Evolutionary conservation across 2,329 filamentous ascomycete species (phyloP).

Genomic region (Ophiostoma tasmaniense): DNA sequence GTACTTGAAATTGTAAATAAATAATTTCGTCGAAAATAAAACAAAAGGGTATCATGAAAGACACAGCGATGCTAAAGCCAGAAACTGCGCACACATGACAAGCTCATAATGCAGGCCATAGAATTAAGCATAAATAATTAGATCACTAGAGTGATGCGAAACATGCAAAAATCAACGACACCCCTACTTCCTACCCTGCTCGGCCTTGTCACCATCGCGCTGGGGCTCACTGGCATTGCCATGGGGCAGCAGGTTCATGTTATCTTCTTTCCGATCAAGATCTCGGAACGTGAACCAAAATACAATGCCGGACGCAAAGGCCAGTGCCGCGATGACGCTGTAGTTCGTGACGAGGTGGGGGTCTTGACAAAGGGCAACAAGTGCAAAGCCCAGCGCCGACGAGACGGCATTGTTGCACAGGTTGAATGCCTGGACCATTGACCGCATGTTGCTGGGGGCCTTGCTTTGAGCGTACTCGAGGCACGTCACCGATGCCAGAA

Average conservation of each 20-base stretch:
- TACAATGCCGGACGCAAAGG: background rate
- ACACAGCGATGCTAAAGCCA: background rate
- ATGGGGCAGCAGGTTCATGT: background rate
- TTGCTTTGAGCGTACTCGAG: constrained; percentile 73
- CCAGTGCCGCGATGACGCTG: background rate
- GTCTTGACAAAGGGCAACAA: constrained; percentile 53
- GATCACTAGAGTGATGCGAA: background rate
- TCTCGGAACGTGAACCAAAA: background rate
- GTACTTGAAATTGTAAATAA: too few relatives aligned
- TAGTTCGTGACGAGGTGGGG: constrained; percentile 31
- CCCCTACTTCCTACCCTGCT: background rate
- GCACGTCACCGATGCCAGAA: constrained; percentile 48
- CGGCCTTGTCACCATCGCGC: background rate
- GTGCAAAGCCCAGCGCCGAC: constrained; percentile 61
- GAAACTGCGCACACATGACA: background rate
- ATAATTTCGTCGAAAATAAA: too few relatives aligned
- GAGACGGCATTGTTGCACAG: constrained; percentile 45
- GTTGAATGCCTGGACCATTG: background rate
- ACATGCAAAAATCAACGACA: background rate
- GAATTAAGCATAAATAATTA: background rate
- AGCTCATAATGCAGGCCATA: background rate
- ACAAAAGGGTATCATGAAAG: background rate
- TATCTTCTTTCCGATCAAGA: background rate
- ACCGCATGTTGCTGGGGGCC: background rate
- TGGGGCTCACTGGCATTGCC: background rate